Base-by-base conservation (phyloP, 257 asterid genomes). In the Ehretia macrophylla region DNA sequence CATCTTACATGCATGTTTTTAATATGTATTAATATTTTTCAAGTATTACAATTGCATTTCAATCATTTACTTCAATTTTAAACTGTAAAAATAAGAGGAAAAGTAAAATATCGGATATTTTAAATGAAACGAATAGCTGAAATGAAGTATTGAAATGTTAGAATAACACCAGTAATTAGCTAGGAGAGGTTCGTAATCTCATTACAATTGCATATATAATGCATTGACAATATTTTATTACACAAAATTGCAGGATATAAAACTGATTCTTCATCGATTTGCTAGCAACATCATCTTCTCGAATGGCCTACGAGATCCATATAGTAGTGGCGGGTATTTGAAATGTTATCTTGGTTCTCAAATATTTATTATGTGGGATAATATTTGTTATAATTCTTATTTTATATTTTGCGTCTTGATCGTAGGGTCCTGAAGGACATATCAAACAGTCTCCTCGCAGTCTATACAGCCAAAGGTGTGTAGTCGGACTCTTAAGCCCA, bases 381-480 rank as follows among this genome's bases (percentile, higher is more conserved):
- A 46, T 17, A 0, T 40, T 5, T n/a, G 1, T n/a, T 46, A 13
- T 1, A 38, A 4, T 38, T 47, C 0, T 10, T 66, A 16, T 39
- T 4, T 6, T 11, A 13, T 16, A 37, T 1, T 50, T 50, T 13
- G 14, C 8, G 11, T 64, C 18, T 19, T 32, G 45, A 37, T 38
- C 18, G 10, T 47, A 80, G 94, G 68, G 85, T 82, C 53, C 50
- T 85, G 0, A 70, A 79, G 57, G 75, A 71, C 60, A 66, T 86
- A 50, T 79, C 85, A 5, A 19, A 62, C 17, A 81, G 66, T 53
- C 51, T 88, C 14, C 48, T 70, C 17, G 95, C 93, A 4, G 51
- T 88, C 27, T 13, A 75, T 32, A 81, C 92, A 0, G n/a, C 6
- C 8, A 77, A 88, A 10, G 94, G 95, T 85, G 68, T 5, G 80